Base-by-base conservation (phyloP, 129 eudicot species). In the Pulicaria dysenterica region DNA sequence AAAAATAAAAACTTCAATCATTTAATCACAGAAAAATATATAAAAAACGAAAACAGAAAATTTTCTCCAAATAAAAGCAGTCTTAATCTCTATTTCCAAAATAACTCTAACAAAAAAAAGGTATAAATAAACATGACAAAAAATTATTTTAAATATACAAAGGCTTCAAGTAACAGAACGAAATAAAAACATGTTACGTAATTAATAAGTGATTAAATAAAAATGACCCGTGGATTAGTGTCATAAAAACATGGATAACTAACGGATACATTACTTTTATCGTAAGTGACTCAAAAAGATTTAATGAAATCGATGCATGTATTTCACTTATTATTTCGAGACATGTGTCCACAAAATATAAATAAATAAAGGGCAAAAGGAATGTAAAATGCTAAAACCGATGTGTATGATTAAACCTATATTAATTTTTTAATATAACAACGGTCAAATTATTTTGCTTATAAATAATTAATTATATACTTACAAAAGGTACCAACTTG, bases 391-490 rank as follows among this genome's bases (percentile, higher is more conserved):
- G 31, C 31, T 24, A 24, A 24, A 73, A 73, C 70, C 70, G 49
- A 73, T 24, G 60, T 61, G 62, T 48, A 41, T 45, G 53, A 61
- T 49, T 62, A 16, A 73, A 49, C 62, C 78, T 61, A 73, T 58
- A 24, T 24, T 73, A 58, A 38, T 61, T 38, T 61, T 61, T 39
- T 39, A 61, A 38, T 39, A 38, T 61, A 61, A 47, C 77, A 78
- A 78, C 82, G 77, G 82, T 54, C 67, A 62, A 78, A 62, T 70
- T 49, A 72, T 45, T 53, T 72, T 61, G 64, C 56, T 55, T 58
- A 50, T 19, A 3, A 16, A 61, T 51, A 59, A 39, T 57, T 39
- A 6, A n/a, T 58, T 59, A 57, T 10, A 58, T 47, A 49, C 55
- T 48, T 9, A 37, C 5, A 46, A 77, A 40, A 50, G 12, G 49